A percentile compares a stretch with the other conserved stretches of the same genome.
phyloP scores from a whole-genome alignment of 805 yeast species.

The Torulaspora franciscae region DNA sequence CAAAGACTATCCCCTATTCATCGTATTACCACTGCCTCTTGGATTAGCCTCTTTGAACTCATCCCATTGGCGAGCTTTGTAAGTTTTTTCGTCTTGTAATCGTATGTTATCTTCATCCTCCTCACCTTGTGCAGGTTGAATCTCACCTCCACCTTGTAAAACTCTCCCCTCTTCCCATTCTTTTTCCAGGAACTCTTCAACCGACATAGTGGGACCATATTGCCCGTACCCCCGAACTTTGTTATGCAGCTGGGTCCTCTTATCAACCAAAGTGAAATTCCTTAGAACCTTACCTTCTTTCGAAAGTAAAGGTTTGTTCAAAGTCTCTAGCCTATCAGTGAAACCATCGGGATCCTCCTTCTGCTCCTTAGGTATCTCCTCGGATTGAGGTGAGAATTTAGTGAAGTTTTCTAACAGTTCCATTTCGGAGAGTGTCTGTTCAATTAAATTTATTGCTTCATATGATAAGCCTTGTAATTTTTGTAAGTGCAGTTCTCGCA shows the following conservation, averaged over 20 bases:
- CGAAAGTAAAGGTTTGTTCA: slow-evolving; percentile 51
- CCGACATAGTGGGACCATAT: slow-evolving; percentile 85
- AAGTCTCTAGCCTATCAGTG: slow-evolving; percentile 58
- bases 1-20: slow-evolving; percentile 47
- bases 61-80: slow-evolving; percentile 85
- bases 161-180: slow-evolving; percentile 85
- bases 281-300: slow-evolving; percentile 72
- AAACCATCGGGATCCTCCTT: slow-evolving; percentile 42
- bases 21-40: slow-evolving; percentile 86
- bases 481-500: slow-evolving; percentile 52
- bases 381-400: slow-evolving; percentile 19
- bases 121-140: slow-evolving; percentile 39
- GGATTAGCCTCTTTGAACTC: slow-evolving; percentile 83
- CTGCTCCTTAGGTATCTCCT: slow-evolving; percentile 13
- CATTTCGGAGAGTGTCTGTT: slow-evolving; percentile 58
- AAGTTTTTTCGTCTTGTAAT: slow-evolving; percentile 58
- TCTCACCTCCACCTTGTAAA: slow-evolving; percentile 45
- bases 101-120: slow-evolving; percentile 64
- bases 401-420: slow-evolving; percentile 51
- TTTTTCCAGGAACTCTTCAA: slow-evolving; percentile 84
- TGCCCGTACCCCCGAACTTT: slow-evolving; percentile 91
- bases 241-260: slow-evolving; percentile 50
- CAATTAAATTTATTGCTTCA: slow-evolving; percentile 52
- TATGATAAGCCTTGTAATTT: slow-evolving; percentile 51
- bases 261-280: slow-evolving; percentile 73